phyloP scores from a whole-genome alignment of 75 land plant genomes.

The Pinus taeda region DNA sequence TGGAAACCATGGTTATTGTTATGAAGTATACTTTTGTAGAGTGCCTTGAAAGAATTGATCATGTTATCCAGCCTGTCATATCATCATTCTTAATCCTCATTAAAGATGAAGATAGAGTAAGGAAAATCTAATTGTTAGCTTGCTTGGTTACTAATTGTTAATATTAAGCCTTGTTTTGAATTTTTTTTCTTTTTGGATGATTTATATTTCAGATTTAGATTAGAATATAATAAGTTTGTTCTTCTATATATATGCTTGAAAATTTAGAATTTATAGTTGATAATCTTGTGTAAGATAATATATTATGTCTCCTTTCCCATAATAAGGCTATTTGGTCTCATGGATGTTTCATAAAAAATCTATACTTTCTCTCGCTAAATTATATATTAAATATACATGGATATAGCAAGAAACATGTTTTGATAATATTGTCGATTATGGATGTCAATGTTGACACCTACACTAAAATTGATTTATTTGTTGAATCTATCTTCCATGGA shows the following conservation, averaged over 20 bases:
- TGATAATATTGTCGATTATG: no score
- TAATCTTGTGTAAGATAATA: background rate
- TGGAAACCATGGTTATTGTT: slow-evolving; percentile 97
- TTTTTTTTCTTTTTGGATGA: background rate
- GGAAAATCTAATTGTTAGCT: background rate
- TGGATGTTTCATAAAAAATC: no score
- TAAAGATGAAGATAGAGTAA: slow-evolving; percentile 89
- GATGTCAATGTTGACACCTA: no score
- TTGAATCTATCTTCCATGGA: no score
- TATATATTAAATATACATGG: no score
- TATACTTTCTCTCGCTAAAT: no score
- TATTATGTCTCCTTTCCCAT: background rate
- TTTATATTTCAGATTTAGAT: background rate
- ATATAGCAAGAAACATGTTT: no score
- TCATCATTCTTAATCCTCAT: slow-evolving; percentile 94
- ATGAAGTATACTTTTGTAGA: slow-evolving; percentile 96
- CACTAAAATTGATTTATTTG: no score
- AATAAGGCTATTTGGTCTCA: no score
- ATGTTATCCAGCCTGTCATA: slow-evolving; percentile 73
- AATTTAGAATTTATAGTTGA: background rate
- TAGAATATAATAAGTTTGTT: background rate
- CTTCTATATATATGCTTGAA: background rate
- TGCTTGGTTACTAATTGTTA: background rate
- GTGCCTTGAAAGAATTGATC: slow-evolving; percentile 90
- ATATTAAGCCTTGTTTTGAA: background rate